phyloP scores from a whole-genome alignment of 164 flowering plant species.

The Macadamia tetraphylla region DNA sequence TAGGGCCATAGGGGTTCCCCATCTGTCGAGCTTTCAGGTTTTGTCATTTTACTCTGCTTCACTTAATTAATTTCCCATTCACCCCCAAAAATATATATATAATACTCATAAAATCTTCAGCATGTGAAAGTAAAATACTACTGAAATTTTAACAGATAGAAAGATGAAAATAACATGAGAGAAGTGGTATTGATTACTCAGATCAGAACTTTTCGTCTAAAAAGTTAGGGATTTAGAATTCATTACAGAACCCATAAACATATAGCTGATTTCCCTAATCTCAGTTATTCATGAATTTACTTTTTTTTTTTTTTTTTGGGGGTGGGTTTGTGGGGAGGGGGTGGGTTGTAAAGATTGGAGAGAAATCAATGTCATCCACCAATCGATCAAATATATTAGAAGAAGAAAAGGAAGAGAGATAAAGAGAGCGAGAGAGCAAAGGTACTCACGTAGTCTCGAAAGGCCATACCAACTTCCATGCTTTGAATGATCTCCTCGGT shows the following conservation, averaged over 20 bases:
- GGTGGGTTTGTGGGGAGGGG: too few relatives aligned
- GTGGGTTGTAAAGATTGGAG: too few relatives aligned
- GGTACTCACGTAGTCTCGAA: constrained; percentile 69
- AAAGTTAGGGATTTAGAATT: not conserved
- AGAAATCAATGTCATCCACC: not conserved
- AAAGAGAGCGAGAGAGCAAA: not conserved
- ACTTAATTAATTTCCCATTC: too few relatives aligned
- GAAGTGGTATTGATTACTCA: not conserved
- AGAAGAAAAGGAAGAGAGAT: too few relatives aligned
- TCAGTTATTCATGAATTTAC: too few relatives aligned
- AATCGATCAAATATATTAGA: not conserved
- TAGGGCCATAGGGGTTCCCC: too few relatives aligned
- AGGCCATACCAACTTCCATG: constrained; percentile 96
- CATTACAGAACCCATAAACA: not conserved
- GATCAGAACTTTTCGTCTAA: not conserved
- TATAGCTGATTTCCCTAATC: not conserved
- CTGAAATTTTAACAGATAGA: too few relatives aligned
- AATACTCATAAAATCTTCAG: not conserved
- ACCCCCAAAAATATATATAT: too few relatives aligned
- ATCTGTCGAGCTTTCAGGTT: too few relatives aligned
- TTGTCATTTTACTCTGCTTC: too few relatives aligned
- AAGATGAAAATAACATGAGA: too few relatives aligned
- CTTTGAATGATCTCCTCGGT: constrained; percentile 87
- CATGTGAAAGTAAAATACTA: not conserved
- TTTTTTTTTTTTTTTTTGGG: too few relatives aligned